Evolutionary conservation across 345 rosid genomes (phyloP).

Genomic region (Acer negundo): DNA sequence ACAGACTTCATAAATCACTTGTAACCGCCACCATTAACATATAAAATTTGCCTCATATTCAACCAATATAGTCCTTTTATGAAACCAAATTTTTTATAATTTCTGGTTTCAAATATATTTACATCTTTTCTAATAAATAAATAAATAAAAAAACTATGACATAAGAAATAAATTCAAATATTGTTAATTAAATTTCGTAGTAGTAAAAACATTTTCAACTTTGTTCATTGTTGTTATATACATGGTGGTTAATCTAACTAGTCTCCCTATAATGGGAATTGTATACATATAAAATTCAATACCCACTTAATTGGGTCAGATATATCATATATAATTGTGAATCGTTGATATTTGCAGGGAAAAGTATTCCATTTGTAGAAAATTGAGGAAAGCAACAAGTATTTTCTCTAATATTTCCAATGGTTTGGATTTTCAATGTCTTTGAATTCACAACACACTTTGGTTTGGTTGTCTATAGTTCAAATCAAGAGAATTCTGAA

Average conservation of each 20-base stretch:
- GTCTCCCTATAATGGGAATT: not conserved
- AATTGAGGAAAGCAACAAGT: not conserved
- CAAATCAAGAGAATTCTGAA: not conserved
- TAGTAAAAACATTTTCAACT: not conserved
- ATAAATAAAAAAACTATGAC: no score
- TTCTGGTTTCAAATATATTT: no score
- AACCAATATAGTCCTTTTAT: no score
- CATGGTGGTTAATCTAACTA: not conserved
- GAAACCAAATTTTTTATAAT: no score
- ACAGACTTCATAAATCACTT: no score
- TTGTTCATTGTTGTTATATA: not conserved
- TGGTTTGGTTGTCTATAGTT: not conserved
- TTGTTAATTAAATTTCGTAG: no score
- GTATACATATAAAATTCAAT: not conserved
- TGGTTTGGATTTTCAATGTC: not conserved
- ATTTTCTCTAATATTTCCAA: no score
- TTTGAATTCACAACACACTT: not conserved
- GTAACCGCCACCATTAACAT: no score
- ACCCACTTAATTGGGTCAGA: not conserved
- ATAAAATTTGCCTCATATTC: no score
- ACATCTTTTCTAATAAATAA: no score
- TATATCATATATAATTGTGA: no score
- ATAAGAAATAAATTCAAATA: no score
- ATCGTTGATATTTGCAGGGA: not conserved
- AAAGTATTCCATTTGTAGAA: not conserved